Base-by-base conservation (phyloP, 2,329 filamentous ascomycete genomes). In the Ceratocystis lukuohia region DNA sequence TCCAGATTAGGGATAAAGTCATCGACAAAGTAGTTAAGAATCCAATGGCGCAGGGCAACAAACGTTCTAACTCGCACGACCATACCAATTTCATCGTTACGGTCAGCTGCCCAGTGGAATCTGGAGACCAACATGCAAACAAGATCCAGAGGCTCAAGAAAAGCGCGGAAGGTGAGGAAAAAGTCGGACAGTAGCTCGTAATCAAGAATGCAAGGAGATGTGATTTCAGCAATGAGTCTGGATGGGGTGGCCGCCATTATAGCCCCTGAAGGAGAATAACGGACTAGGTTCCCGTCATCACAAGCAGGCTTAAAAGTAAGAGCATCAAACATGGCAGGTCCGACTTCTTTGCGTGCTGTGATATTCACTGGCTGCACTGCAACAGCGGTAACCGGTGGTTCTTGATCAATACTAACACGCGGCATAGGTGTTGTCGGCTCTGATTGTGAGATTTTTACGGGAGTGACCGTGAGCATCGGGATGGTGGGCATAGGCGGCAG, bases 121-220 rank as follows among this genome's bases (percentile, higher is more conserved):
- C 94, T 85, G 1, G 92, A 88, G 69, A 97, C 82, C 17, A 99
- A 80, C 80, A 96, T 91, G 61, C 86, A 85, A 25, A 96, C 81
- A 2, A 99, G 80, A 71, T 93, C 88, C 22, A 81, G 79, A 0
- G 88, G 80, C 12, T 89, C 86, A 68, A 99, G 79, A 73, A 96
- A 99, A 2, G 88, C 84, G 62, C 94, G 89, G 73, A 91, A 99
- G 0, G 94, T 97, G 25, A 99, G 83, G 72, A 99, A 99, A 76
- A 99, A 99, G 75, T 99, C 94, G 0, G 94, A 97, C 3, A 99
- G 84, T 4, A 99, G 82, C 72, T 97, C 93, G 74, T 99, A 99
- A 74, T 99, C 93, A 72, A 99, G 84, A 73, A 97, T 96, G 62
- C 86, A 91, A 17, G 94, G 91, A 0, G 94, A 97, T 0, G 94